Evolutionary conservation across 371 early-diverging fungal species (phyloP).

Genomic region (Racocetra persica): DNA sequence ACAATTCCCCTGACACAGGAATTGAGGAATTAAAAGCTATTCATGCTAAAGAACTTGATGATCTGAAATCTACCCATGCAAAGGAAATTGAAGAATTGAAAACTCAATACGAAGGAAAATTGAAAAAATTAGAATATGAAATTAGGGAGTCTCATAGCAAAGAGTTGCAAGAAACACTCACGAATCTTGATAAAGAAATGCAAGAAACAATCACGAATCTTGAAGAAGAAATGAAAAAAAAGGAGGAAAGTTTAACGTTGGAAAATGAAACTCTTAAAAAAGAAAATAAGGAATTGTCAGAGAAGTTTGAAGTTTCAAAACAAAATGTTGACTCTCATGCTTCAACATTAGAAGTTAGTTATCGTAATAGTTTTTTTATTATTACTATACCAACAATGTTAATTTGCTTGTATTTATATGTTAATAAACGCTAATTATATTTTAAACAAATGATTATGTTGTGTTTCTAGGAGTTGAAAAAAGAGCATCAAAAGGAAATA

Average conservation of each 20-base stretch:
- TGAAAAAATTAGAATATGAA: not conserved
- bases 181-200: slow-evolving; percentile 12
- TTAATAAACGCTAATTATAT: not conserved
- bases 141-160: slow-evolving; percentile 12
- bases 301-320: not conserved
- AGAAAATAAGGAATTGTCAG: not conserved
- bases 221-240: slow-evolving; percentile 15
- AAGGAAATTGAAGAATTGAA: slow-evolving; percentile 27
- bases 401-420: too few species aligned
- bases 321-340: not conserved
- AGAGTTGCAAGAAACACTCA: slow-evolving; percentile 25
- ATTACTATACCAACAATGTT: too few species aligned
- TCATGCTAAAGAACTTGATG: slow-evolving; percentile 24
- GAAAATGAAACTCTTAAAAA: not conserved
- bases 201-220: slow-evolving; percentile 25
- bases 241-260: not conserved
- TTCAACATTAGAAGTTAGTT: not conserved
- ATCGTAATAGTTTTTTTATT: too few species aligned
- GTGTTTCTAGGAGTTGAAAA: not conserved
- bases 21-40: slow-evolving; percentile 1
- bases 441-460: not conserved
- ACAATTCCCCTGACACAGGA: not conserved
- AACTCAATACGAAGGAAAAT: not conserved
- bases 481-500: not conserved
- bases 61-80: not conserved